Conservation (phyloP, 2,329 filamentous ascomycete genomes). For the Sclerotinia trifoliorum region DNA sequence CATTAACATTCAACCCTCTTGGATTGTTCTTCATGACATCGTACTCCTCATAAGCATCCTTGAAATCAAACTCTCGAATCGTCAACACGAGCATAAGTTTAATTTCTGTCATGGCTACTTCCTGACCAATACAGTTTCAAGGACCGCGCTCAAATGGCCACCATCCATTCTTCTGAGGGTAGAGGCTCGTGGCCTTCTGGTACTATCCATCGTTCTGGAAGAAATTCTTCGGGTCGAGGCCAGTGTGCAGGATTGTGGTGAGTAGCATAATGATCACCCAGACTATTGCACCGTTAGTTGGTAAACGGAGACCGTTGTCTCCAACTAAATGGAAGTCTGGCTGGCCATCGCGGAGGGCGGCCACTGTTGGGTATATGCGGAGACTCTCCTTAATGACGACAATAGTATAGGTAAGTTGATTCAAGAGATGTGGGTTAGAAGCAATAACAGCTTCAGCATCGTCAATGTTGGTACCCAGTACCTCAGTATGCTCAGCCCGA, state of each 20-base stretch:
- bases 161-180: conserved; percentile 45
- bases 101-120: conserved; percentile 51
- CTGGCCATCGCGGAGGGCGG: conserved; percentile 3
- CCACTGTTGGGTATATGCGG: neutral
- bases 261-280: conserved; percentile 5
- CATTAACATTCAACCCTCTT: conserved; percentile 1
- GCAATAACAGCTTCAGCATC: conserved; percentile 18
- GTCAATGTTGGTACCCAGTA: conserved; percentile 26
- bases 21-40: neutral
- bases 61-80: conserved; percentile 20
- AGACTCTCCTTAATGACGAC: conserved; percentile 30
- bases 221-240: conserved; percentile 46
- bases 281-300: neutral
- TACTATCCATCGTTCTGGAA: conserved; percentile 49
- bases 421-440: conserved; percentile 26
- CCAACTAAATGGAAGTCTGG: neutral
- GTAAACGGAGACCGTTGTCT: conserved; percentile 3
- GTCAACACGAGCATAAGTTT: conserved; percentile 47
- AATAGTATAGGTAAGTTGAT: conserved; percentile 28
- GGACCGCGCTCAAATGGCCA: conserved; percentile 55
- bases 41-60: conserved; percentile 12
- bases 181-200: conserved; percentile 42
- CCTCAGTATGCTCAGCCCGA: conserved; percentile 29
- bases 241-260: conserved; percentile 46
- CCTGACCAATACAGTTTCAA: conserved; percentile 57